These are phyloP conservation scores for Porogramme epimiltina DNA, from an alignment of 1,284 basidiomycete species.

Conservation along the genomic window DNA sequence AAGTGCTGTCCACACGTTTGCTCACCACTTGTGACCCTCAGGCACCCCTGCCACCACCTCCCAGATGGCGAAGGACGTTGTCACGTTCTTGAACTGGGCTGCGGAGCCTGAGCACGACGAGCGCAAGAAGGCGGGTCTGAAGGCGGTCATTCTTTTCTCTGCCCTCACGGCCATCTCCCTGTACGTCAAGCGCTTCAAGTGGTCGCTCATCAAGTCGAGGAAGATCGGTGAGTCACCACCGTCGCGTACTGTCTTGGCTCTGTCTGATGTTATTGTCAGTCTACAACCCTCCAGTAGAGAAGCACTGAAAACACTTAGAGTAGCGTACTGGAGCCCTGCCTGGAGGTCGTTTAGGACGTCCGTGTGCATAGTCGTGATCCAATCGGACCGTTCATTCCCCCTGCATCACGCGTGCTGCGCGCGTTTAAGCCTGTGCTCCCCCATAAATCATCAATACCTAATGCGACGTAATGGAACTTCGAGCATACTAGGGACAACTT, in stretches of 20 bases:
- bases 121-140: constrained; percentile 94
- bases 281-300: constrained; percentile 54
- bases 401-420: neutral
- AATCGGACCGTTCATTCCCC: constrained; percentile 19
- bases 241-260: neutral
- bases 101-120: constrained; percentile 98
- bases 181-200: constrained; percentile 96
- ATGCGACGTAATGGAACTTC: neutral
- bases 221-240: constrained; percentile 73
- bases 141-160: constrained; percentile 91
- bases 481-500: too few relatives aligned
- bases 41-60: constrained; percentile 96
- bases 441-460: neutral
- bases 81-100: constrained; percentile 93
- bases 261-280: constrained; percentile 36
- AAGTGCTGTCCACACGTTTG: neutral
- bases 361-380: constrained; percentile 19
- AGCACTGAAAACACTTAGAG: constrained; percentile 27
- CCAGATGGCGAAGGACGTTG: constrained; percentile 99
- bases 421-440: neutral
- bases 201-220: constrained; percentile 89
- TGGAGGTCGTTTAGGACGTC: constrained; percentile 13
- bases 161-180: constrained; percentile 80
- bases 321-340: constrained; percentile 17
- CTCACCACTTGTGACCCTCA: constrained; percentile 29